These are phyloP conservation scores for Eucalyptus pauciflora DNA, from an alignment of 345 rosid genomes.

Conservation along the genomic window DNA sequence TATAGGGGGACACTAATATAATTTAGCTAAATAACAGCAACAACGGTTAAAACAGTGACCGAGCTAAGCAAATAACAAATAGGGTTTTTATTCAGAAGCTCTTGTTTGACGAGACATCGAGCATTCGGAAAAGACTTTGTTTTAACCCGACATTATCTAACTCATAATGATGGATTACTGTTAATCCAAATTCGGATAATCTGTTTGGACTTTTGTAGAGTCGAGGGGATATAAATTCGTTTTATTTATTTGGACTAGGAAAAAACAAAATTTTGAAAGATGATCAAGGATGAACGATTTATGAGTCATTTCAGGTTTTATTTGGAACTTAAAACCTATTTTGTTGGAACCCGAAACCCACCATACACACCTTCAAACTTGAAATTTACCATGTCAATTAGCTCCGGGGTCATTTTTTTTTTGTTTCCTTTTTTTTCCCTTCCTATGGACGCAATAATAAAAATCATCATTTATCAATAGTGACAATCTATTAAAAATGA, in stretches of 20 bases:
- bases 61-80: not conserved
- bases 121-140: not conserved
- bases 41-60: not conserved
- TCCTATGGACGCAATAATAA: no score
- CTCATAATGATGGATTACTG: not conserved
- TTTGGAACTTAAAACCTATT: not conserved
- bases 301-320: rapidly evolving
- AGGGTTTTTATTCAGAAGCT: not conserved
- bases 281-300: not conserved
- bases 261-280: not conserved
- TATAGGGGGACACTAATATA: not conserved
- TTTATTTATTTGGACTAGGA: not conserved
- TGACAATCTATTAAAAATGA: no score
- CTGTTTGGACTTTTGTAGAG: not conserved
- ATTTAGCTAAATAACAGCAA: not conserved
- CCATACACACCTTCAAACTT: no score
- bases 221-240: not conserved
- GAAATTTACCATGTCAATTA: rapidly evolving
- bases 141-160: not conserved
- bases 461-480: not conserved
- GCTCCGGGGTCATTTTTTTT: rapidly evolving
- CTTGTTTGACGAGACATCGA: not conserved
- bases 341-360: no score
- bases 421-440: no score
- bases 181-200: not conserved